Base-by-base conservation (phyloP, 2,329 filamentous ascomycete genomes). In the Alternaria dauci region DNA sequence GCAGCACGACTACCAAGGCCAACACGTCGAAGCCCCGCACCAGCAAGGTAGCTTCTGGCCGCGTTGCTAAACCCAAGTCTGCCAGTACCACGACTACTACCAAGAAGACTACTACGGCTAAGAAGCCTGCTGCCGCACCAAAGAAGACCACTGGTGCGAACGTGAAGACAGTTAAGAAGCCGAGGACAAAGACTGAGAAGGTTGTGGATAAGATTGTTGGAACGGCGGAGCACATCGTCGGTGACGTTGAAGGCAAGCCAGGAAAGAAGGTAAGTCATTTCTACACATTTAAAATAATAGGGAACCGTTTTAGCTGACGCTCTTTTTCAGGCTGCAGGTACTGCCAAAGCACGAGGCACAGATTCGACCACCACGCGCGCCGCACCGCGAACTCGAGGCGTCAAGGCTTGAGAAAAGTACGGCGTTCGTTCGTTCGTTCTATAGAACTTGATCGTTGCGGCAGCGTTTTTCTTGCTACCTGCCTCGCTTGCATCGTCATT, bases 1-100 rank as follows among this genome's bases (percentile, higher is more conserved):
- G 72, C 56, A 70, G 66, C 23, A 65, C 75, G 0, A 68, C 74
- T 6, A 77, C 76, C 69, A 81, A 79, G 70, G 76, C 79, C 54
- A 74, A 73, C 57, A 70, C 71, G n/a, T 67, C 65, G 16, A 76
- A 76, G 66, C 72, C 72, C 42, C 71, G 75, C 51, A 69, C 76
- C 46, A 78, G 36, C 38, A 59, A 59, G 43, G 56, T 55, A 12
- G 26, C 42, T 20, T 44, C 51, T n/a, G 50, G 55, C 2, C 50
- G 55, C 28, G 50, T 58, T 25, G 51, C 55, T 28, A 81, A 78
- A 48, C 76, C 76, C 72, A 81, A 79, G 69, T 76, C 80, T 52
- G 67, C 54, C 2, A 51, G 26, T 2, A 44, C 36, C n/a, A 42
- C 38, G 16, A 32, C 41, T 23, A 30, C 25, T 8, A 38, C 36